Percentiles rank a stretch among this genome's conserved stretches.
Evolutionary conservation across 1,284 basidiomycete species (phyloP).

Genomic region (Trametes pubescens): DNA sequence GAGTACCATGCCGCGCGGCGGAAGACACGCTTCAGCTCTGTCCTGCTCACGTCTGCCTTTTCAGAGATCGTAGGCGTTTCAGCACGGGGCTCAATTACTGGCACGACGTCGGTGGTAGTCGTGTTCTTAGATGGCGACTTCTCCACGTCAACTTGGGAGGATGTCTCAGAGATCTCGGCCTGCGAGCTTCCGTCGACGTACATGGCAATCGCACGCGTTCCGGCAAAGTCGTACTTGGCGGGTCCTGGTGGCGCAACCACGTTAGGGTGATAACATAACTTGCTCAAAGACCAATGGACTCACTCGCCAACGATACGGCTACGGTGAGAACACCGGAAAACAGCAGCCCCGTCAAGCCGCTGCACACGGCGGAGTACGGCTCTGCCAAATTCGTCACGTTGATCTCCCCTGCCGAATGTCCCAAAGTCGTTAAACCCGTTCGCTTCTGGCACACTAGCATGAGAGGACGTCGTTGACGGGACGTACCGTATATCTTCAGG

Average conservation of each 20-base stretch:
- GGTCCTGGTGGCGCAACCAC: constrained; percentile 43
- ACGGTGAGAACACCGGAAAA: constrained; percentile 55
- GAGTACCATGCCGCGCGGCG: constrained; percentile 53
- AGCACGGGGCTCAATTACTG: neutral
- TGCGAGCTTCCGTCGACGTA: constrained; percentile 38
- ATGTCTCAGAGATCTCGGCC: neutral
- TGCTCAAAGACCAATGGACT: constrained; percentile 24
- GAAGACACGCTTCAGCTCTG: constrained; percentile 47
- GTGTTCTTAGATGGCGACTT: constrained; percentile 8
- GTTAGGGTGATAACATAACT: neutral
- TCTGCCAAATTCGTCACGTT: constrained; percentile 53
- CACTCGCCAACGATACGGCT: constrained; percentile 51
- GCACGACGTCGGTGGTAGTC: constrained; percentile 1
- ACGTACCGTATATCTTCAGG: constrained; percentile 55
- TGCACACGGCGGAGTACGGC: constrained; percentile 58
- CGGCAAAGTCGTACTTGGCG: constrained; percentile 56
- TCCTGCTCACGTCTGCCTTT: constrained; percentile 19
- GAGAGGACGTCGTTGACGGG: too few species aligned
- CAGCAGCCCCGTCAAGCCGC: constrained; percentile 53
- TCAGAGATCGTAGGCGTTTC: neutral
- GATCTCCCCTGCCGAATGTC: constrained; percentile 45
- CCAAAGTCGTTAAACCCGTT: neutral
- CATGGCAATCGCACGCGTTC: constrained; percentile 51
- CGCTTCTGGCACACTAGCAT: neutral
- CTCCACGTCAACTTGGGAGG: constrained; percentile 15